A percentile compares a stretch with the other conserved stretches of the same genome.
phyloP scores from a whole-genome alignment of 768 basidiomycete genomes.

The Lactarius psammicola region DNA sequence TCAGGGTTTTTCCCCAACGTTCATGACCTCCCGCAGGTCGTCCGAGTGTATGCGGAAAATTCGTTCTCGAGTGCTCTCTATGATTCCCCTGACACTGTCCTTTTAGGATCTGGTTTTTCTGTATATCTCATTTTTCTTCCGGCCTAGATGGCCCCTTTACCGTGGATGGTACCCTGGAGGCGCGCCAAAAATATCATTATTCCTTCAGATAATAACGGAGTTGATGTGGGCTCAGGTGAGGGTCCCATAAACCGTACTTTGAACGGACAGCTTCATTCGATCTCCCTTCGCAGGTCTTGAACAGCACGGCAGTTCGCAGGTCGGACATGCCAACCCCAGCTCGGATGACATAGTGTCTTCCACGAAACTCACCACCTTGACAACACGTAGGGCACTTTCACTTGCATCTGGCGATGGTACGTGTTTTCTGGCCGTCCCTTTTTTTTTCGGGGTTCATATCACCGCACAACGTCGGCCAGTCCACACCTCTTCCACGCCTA shows the following conservation, averaged over 20 bases:
- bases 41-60: background rate
- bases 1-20: background rate
- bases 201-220: slow-evolving; percentile 1
- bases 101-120: background rate
- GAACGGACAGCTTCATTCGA: background rate
- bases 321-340: background rate
- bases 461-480: background rate
- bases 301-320: slow-evolving; percentile 2
- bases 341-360: background rate
- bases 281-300: background rate
- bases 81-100: background rate
- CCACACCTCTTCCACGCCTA: background rate
- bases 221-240: slow-evolving; percentile 11
- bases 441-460: background rate
- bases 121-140: background rate
- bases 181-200: background rate
- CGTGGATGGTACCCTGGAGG: slow-evolving; percentile 10
- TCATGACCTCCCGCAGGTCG: background rate
- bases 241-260: background rate
- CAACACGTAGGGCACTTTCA: background rate
- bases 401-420: background rate
- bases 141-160: slow-evolving; percentile 20
- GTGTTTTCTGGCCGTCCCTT: background rate
- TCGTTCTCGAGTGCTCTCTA: background rate
- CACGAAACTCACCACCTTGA: background rate